Evolutionary conservation across 768 basidiomycete genomes (phyloP).

Genomic region (Hypholoma fasciculare): DNA sequence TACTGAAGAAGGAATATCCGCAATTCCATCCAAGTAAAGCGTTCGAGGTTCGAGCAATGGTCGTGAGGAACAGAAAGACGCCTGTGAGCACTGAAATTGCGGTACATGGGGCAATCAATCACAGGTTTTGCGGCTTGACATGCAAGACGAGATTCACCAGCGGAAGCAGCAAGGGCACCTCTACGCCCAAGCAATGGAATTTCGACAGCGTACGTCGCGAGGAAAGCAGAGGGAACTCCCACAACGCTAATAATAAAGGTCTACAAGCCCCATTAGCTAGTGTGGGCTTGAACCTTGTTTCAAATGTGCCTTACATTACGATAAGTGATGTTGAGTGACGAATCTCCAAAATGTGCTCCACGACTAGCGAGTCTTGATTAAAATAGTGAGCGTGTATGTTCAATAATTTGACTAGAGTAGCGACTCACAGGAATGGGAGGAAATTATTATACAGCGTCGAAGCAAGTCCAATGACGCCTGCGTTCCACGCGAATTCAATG

Average conservation of each 20-base stretch:
- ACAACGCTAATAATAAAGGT: conserved; percentile 66
- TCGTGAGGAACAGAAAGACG: conserved; percentile 69
- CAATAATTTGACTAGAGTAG: not conserved
- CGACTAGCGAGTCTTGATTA: conserved; percentile 51
- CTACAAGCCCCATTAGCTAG: conserved; percentile 29
- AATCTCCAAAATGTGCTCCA: conserved; percentile 66
- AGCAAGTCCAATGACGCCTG: conserved; percentile 72
- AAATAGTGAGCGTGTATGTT: not conserved
- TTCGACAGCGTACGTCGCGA: conserved; percentile 71
- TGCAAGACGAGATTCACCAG: conserved; percentile 44
- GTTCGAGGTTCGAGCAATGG: conserved; percentile 67
- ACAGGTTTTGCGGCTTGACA: not conserved
- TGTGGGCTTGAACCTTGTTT: no score
- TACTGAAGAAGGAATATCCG: conserved; percentile 61
- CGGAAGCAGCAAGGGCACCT: conserved; percentile 65
- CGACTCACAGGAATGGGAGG: conserved; percentile 19
- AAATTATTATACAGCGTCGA: conserved; percentile 68
- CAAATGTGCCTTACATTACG: conserved; percentile 49
- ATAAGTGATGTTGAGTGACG: conserved; percentile 67
- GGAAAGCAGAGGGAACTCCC: conserved; percentile 67
- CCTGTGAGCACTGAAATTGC: conserved; percentile 58
- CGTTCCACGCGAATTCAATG: not conserved
- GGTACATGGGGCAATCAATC: conserved; percentile 43
- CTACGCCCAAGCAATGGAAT: conserved; percentile 60
- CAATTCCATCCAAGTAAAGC: conserved; percentile 79